A percentile compares a stretch with the other conserved stretches of the same genome.
Conservation (phyloP, 2,329 filamentous ascomycete genomes). For the Alternaria ventricosa region DNA sequence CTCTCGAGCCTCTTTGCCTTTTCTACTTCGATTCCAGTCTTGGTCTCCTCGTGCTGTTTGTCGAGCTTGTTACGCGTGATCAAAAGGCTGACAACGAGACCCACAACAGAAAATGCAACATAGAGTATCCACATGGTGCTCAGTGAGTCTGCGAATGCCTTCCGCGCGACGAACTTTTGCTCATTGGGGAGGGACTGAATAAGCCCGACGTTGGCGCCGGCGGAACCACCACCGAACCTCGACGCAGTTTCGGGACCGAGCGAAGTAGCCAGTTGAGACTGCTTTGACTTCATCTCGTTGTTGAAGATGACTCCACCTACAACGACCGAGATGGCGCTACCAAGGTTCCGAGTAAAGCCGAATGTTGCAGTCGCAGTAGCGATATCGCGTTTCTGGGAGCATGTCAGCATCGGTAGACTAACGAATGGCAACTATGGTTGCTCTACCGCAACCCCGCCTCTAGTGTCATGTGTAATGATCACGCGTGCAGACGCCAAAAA, state of each 20-base stretch:
- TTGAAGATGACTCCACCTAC: conserved; percentile 81
- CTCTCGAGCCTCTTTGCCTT: conserved; percentile 48
- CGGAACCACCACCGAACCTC: conserved; percentile 64
- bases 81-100: conserved; percentile 49
- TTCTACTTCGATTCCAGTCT: conserved; percentile 55
- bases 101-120: conserved; percentile 49
- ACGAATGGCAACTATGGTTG: not conserved
- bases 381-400: conserved; percentile 60
- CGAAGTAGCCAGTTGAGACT: conserved; percentile 54
- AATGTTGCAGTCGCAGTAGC: conserved; percentile 73
- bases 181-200: conserved; percentile 60
- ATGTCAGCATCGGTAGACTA: conserved; percentile 19
- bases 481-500: not conserved
- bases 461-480: conserved; percentile 1
- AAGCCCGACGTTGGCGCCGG: conserved; percentile 66
- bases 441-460: conserved; percentile 3
- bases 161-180: conserved; percentile 52
- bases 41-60: conserved; percentile 56
- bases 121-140: conserved; percentile 60
- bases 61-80: conserved; percentile 53
- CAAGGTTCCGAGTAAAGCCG: conserved; percentile 71
- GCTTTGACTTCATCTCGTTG: conserved; percentile 70
- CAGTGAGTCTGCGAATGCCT: conserved; percentile 53
- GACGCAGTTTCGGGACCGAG: conserved; percentile 61
- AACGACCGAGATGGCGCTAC: conserved; percentile 71